These are phyloP conservation scores for Murraya koenigii DNA, from an alignment of 345 rosid species.

Conservation along the genomic window DNA sequence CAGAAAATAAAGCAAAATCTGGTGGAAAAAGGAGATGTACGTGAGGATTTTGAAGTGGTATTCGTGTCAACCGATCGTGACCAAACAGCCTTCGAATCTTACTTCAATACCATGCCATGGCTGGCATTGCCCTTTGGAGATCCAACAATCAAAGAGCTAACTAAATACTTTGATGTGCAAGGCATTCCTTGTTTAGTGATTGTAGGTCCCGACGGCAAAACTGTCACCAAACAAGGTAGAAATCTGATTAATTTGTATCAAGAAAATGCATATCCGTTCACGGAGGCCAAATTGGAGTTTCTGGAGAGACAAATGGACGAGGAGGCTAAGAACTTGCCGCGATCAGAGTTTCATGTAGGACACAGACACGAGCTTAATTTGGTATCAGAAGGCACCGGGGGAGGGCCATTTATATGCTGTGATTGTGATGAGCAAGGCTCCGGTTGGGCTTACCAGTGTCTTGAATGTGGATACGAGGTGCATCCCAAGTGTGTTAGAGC, in stretches of 20 bases:
- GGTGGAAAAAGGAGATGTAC: neutral
- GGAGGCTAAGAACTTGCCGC: conserved; percentile 44
- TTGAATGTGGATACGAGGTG: conserved; percentile 70
- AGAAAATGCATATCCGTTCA: conserved; percentile 58
- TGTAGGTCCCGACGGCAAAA: conserved; percentile 61
- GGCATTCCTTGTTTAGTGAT: conserved; percentile 54
- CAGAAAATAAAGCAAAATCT: conserved; percentile 39
- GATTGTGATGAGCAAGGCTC: conserved; percentile 62
- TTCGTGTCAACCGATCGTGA: conserved; percentile 47
- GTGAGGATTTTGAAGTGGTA: conserved; percentile 48
- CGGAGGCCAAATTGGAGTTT: conserved; percentile 34
- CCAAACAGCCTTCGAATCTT: conserved; percentile 33
- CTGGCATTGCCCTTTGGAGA: conserved; percentile 53
- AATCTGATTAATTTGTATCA: conserved; percentile 46
- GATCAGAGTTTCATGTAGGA: conserved; percentile 37
- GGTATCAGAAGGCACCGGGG: conserved; percentile 55
- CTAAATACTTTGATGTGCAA: conserved; percentile 45
- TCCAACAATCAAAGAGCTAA: conserved; percentile 27
- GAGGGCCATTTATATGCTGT: conserved; percentile 64
- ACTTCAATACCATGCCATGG: conserved; percentile 52
- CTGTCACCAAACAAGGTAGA: conserved; percentile 50
- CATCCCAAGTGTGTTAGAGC: conserved; percentile 54
- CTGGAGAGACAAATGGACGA: conserved; percentile 51
- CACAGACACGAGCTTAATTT: conserved; percentile 53
- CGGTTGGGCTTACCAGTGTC: conserved; percentile 66